A percentile compares a stretch with the other conserved stretches of the same genome.
Conservation (phyloP, 148 eudicot species). For the Talinum fruticosum region DNA sequence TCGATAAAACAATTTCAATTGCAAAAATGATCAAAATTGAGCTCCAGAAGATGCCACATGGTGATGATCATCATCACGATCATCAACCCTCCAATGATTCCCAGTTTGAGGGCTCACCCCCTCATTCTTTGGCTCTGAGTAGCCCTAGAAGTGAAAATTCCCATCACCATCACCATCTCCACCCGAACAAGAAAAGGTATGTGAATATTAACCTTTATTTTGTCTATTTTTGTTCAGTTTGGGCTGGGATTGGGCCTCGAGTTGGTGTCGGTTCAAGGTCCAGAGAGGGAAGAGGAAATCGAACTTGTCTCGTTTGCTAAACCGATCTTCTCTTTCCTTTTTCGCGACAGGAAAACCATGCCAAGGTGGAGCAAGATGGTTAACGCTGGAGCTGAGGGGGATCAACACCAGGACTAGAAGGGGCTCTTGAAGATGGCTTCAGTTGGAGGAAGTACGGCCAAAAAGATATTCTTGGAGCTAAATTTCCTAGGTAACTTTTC, state of each 20-base stretch:
- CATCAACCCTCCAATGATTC: background rate
- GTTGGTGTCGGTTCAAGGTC: background rate
- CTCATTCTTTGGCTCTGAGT: constrained; percentile 8
- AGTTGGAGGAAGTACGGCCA: constrained; percentile 97
- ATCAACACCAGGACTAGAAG: constrained; percentile 32
- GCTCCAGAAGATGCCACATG: background rate
- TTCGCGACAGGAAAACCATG: constrained; percentile 46
- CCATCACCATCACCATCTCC: constrained; percentile 16
- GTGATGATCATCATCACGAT: background rate
- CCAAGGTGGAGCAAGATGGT: constrained; percentile 50
- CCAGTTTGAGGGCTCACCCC: constrained; percentile 6
- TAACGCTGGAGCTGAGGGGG: constrained; percentile 24
- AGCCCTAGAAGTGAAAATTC: constrained; percentile 38
- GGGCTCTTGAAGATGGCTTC: constrained; percentile 49
- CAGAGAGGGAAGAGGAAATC: background rate
- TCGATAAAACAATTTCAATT: constrained; percentile 48
- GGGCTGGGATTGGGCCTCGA: background rate
- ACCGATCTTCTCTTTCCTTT: background rate
- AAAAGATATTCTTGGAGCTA: constrained; percentile 67
- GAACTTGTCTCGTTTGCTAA: background rate
- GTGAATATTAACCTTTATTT: background rate
- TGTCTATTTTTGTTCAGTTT: background rate
- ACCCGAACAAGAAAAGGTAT: constrained; percentile 51
- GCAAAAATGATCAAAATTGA: constrained; percentile 15
- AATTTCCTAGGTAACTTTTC: constrained; percentile 57